Evolutionary conservation across 1,284 basidiomycete genomes (phyloP), one percentile per base, ranked within the genome.

Genomic region (Cerioporus squamosus): DNA sequence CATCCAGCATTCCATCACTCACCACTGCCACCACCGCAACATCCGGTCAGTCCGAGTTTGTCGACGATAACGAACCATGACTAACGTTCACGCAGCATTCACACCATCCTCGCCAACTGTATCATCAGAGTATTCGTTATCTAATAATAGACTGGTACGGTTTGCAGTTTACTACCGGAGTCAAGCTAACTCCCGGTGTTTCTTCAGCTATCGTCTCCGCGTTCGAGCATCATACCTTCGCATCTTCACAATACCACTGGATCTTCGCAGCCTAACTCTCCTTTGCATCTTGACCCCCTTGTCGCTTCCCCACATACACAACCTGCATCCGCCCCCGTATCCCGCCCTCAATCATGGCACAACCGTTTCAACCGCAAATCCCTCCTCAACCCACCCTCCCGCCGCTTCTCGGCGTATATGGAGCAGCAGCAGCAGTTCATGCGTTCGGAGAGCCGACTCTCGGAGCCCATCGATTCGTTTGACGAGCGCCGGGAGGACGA

Each of bases 101-200:
- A 77, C 78, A 66, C 71, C 75, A 58, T 73, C 75, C 62, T 79
- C 84, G 68, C 73, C 81, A 73, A 82, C 74, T 88, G 85, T 87
- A 88, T 82, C 83, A 83, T 84, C 84, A 78, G 77, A 73, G 61
- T 77, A 77, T 70, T 85, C 83, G 59, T 70, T 82, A 68, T 82
- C 80, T 68, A 75, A 77, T 77, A 81, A 81, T 78, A 78, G 73
- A 72, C 73, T 79, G 79, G 87, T 88, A 69, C 36, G 81, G 69
- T 29, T 18, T 20, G 22, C 39, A 49, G 45, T 18, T 26, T 26
- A 5, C 15, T 23, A 23, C 40, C 1, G 23, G 18, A 36, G 33
- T 36, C 9, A 42, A 15, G 29, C 33, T 44, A 55, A 57, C 49
- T 55, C 14, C 49, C 33, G 20, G 4, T 15, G 20, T 55, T 9